Conservation (phyloP, 345 rosid species). For the Syzygium jambos region DNA sequence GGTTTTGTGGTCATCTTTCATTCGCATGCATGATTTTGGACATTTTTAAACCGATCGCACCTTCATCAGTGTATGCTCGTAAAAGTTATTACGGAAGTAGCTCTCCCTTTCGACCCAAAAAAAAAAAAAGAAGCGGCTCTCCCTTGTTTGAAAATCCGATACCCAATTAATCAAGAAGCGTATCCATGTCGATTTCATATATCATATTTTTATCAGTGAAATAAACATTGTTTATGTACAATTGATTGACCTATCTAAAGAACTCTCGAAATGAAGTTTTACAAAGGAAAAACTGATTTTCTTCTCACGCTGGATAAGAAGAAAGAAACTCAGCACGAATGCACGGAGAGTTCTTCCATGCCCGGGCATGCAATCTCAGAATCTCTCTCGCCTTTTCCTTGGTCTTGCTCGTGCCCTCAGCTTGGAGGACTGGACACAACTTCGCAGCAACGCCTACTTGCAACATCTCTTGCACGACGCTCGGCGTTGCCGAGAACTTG, state of each 20-base stretch:
- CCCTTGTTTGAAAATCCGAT: neutral
- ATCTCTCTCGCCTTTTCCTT: constrained; percentile 61
- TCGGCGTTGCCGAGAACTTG: constrained; percentile 43
- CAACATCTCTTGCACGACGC: constrained; percentile 57
- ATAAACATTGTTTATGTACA: neutral
- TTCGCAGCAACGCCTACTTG: constrained; percentile 62
- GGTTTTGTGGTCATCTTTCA: no score
- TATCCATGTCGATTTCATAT: neutral
- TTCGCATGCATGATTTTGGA: no score
- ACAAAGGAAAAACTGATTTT: neutral
- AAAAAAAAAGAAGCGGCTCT: neutral
- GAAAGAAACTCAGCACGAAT: constrained; percentile 22
- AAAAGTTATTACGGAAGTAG: neutral
- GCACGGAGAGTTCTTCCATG: constrained; percentile 67
- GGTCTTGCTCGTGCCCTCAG: constrained; percentile 31
- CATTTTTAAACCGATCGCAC: no score
- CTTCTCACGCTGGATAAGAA: constrained; percentile 22
- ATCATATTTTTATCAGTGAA: neutral
- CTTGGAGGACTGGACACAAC: constrained; percentile 61
- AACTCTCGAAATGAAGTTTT: neutral
- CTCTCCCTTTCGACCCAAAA: no score
- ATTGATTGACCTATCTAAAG: neutral
- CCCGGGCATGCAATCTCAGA: constrained; percentile 55
- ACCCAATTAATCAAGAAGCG: neutral
- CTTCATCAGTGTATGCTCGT: neutral